phyloP scores from a whole-genome alignment of 192 early-diverging fungal species.

The Coemansia sp. region DNA sequence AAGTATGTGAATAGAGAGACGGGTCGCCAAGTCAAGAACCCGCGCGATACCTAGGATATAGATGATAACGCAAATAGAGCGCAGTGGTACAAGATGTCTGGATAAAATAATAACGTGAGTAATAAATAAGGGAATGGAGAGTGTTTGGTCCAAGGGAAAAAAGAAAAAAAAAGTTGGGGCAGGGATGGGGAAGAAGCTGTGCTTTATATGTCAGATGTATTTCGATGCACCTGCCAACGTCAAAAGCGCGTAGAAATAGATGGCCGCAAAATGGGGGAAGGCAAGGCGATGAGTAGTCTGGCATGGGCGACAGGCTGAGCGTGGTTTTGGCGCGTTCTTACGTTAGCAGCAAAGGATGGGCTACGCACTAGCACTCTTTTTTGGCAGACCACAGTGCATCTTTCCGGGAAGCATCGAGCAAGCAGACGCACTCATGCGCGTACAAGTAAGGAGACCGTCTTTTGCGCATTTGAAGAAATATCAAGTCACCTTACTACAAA shows the following conservation, averaged over 20 bases:
- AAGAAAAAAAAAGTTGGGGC: slow-evolving; percentile 11
- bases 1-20: neutral
- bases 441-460: neutral
- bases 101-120: neutral
- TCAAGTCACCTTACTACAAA: slow-evolving; percentile 4
- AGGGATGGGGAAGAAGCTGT: slow-evolving; percentile 1
- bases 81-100: neutral
- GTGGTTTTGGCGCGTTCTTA: neutral
- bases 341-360: neutral
- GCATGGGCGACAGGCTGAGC: neutral
- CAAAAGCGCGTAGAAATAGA: neutral
- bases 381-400: neutral
- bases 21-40: neutral
- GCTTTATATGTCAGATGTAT: slow-evolving; percentile 7
- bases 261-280: neutral
- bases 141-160: slow-evolving; percentile 1
- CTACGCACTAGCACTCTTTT: neutral
- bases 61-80: neutral
- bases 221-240: slow-evolving; percentile 1
- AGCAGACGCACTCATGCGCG: neutral
- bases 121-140: neutral
- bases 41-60: neutral
- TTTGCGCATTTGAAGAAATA: neutral
- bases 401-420: neutral
- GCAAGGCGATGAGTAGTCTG: neutral